Evolutionary conservation across 441 rosid genomes (phyloP).

Genomic region (Populus hybrid): DNA sequence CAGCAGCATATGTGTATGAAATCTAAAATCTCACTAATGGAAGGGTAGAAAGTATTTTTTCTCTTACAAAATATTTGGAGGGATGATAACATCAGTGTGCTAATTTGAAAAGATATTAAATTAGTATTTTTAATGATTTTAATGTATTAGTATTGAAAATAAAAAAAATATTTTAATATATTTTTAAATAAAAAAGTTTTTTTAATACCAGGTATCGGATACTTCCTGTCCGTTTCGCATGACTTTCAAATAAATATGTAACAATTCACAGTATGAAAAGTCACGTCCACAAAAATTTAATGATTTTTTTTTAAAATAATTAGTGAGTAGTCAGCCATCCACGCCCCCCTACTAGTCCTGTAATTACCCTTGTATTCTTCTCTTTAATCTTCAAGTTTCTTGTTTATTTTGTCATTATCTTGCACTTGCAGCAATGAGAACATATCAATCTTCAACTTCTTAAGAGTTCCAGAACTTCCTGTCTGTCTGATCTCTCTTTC

Average conservation of each 20-base stretch:
- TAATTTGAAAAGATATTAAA: too few species aligned
- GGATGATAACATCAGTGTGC: too few species aligned
- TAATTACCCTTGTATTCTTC: background rate
- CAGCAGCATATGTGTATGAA: background rate
- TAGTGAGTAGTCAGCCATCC: background rate
- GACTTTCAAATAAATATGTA: background rate
- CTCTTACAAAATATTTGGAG: too few species aligned
- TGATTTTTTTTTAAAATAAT: background rate
- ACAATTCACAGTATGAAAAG: background rate
- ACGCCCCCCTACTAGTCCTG: background rate
- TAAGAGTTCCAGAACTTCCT: slow-evolving; percentile 9
- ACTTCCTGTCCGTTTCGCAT: too few species aligned
- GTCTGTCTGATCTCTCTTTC: background rate
- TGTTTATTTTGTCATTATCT: background rate
- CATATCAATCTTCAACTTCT: slow-evolving; percentile 3
- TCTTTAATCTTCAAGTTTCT: background rate
- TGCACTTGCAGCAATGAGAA: background rate
- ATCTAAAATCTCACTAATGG: too few species aligned
- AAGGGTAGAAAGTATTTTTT: too few species aligned
- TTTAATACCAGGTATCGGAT: too few species aligned
- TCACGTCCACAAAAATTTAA: too few species aligned
- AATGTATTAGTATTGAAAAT: too few species aligned
- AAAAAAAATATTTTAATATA: too few species aligned
- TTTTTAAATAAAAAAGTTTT: too few species aligned
- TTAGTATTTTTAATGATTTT: too few species aligned